Evolutionary conservation across 2,329 filamentous ascomycete species (phyloP), one percentile per base, ranked within the genome.

Genomic region (Sphaerostilbella broomeana): DNA sequence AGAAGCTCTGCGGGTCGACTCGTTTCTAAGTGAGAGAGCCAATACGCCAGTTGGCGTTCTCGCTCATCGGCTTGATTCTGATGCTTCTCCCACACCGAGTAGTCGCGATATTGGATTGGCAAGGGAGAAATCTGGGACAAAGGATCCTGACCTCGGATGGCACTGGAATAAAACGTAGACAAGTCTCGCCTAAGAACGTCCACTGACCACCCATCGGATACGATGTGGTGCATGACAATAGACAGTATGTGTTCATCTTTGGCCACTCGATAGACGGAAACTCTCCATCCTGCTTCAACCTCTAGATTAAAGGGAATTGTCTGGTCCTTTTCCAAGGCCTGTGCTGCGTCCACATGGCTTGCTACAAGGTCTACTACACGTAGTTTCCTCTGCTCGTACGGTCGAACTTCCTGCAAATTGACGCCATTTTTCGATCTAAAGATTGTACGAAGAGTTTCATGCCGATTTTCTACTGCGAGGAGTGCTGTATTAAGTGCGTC

Each of bases 51-150:
- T 10, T 57, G 54, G 5, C 24, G 37, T 16, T 52, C 21, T 2
- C 55, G 46, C 6, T 49, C 39, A 1, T 22, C 38, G 0, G 30
- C 42, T 9, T 55, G 50, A 2, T 20, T 15, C 0, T 46, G 15
- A 4, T 47, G 29, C 31, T 46, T 51, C 17, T 57, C 52, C 53
- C 54, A 57, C 0, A 24, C 10, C 1, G 55, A 29, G 18, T 46
- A 55, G 38, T 57, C 54, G 3, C 48, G 46, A 38, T 57, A 57
- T 17, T 56, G 47, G 4, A 56, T 51, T 0, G 49, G 46, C 0
- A 56, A 35, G 1, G 49, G 47, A 0, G 11, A 21, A 2, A 51
- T 13, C 6, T 22, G 8, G 4, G 42, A 29, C 2, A 45, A 12
- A 5, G 42, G 44, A 28, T 47, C 40, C 7, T 39, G 12, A 1